Evolutionary conservation across 257 asterid species (phyloP), one percentile per base, ranked within the genome.

Genomic region (Solanum raphanifolium): DNA sequence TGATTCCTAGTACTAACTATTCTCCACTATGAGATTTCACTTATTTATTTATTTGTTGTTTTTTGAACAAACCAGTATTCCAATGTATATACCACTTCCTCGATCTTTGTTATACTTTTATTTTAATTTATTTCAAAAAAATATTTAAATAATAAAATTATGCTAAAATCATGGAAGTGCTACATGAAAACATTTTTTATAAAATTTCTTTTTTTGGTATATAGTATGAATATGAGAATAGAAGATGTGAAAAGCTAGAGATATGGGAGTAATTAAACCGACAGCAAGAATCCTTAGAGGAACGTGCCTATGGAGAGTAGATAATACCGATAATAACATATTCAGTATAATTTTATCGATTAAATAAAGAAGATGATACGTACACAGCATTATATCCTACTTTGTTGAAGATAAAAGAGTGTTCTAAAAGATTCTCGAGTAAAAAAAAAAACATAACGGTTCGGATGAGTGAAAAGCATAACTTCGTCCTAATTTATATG

Each of bases 201-300:
- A 1, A 23, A 4, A 16, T 4, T 73, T 20, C n/a, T 4, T 34
- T 5, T 39, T 78, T 39, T 25, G 36, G 35, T 78, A 6, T 39
- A 12, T 76, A n/a, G 62, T 41, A 41, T n/a, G 62, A 78, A 25
- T 78, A 4, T 78, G 36, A 16, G 84, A 78, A 78, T 25, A 15
- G 36, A 78, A 41, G 84, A 13, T 25, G 65, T 75, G 48, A 74
- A 74, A 31, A 79, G 12, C 38, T 69, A 69, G 86, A 87, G 18
- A 27, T 34, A 66, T n/a, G 69, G 69, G 32, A 69, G 73, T 52
- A 15, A 25, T 11, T 27, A 29, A 89, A 90, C 91, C 94, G 91
- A 91, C 93, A 88, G 75, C 82, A 86, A 86, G 93, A 92, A 91
- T 91, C 93, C 88, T 89, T 83, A 32, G 89, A 65, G 88, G 89